phyloP scores from a whole-genome alignment of 1,139 yeast species.

The Taphrina confusa region DNA sequence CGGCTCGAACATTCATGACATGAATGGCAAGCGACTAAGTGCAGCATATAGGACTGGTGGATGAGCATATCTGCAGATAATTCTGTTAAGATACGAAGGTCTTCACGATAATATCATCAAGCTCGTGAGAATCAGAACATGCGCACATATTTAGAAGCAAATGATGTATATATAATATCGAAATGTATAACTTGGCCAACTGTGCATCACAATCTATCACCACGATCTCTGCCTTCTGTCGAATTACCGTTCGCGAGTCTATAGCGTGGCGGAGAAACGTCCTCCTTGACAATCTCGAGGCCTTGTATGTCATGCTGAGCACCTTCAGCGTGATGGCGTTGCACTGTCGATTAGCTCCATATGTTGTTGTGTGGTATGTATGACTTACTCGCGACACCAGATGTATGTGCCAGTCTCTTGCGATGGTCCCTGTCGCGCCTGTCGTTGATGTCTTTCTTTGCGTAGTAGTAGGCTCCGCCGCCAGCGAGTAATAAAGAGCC shows the following conservation, averaged over 20 bases:
- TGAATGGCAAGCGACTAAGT: no score
- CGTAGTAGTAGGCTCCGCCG: slow-evolving; percentile 29
- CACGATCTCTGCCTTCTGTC: slow-evolving; percentile 29
- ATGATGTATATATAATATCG: background rate
- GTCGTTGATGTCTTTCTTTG: slow-evolving; percentile 34
- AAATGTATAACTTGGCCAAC: background rate
- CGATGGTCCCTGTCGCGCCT: slow-evolving; percentile 26
- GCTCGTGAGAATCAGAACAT: no score
- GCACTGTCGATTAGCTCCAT: no score
- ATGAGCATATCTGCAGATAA: no score
- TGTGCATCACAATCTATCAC: slow-evolving; percentile 25
- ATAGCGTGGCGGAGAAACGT: slow-evolving; percentile 1
- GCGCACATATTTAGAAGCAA: background rate
- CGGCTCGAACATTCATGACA: no score
- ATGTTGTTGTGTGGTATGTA: no score
- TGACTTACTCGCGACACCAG: slow-evolving; percentile 16
- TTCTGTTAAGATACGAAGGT: no score
- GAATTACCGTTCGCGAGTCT: slow-evolving; percentile 23
- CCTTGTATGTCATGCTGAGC: background rate
- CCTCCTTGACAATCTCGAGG: background rate
- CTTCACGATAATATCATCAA: no score
- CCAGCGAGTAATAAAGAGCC: slow-evolving; percentile 31
- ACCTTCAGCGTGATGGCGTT: slow-evolving; percentile 1
- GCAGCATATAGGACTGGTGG: no score
- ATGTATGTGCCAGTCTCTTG: slow-evolving; percentile 25